phyloP scores from a whole-genome alignment of 2,329 filamentous ascomycete species.

The Sporothrix mexicana region DNA sequence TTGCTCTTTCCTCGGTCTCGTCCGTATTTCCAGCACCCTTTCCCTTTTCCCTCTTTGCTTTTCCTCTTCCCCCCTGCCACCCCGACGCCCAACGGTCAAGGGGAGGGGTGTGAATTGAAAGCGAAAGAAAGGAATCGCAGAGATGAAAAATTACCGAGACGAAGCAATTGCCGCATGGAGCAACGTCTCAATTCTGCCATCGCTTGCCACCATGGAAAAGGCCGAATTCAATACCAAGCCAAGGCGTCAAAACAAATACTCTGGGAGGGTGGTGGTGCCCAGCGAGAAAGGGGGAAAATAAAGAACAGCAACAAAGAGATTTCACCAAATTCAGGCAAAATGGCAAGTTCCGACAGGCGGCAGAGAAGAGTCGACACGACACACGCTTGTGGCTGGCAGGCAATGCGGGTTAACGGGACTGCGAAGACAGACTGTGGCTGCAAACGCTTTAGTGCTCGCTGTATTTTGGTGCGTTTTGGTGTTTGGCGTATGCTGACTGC shows the following conservation, averaged over 20 bases:
- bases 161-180: constrained; percentile 18
- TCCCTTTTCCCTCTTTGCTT: neutral
- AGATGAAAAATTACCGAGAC: neutral
- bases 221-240: neutral
- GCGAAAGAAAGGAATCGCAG: too few species aligned
- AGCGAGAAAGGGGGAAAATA: neutral
- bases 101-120: constrained; percentile 5
- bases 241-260: constrained; percentile 9
- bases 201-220: too few species aligned
- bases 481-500: neutral
- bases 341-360: neutral
- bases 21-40: neutral
- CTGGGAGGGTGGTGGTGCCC: neutral
- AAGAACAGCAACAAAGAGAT: too few species aligned
- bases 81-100: constrained; percentile 3
- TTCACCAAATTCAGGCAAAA: neutral
- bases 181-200: neutral
- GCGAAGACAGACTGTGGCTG: neutral
- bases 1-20: constrained; percentile 11
- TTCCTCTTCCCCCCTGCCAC: neutral
- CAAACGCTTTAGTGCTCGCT: too few species aligned
- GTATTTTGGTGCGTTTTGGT: neutral
- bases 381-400: constrained; percentile 3
- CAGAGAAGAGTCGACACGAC: neutral
- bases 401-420: neutral